A percentile compares a stretch with the other conserved stretches of the same genome.
Conservation (phyloP, 73 alveolate species). For the Paramecium pentaurelia region DNA sequence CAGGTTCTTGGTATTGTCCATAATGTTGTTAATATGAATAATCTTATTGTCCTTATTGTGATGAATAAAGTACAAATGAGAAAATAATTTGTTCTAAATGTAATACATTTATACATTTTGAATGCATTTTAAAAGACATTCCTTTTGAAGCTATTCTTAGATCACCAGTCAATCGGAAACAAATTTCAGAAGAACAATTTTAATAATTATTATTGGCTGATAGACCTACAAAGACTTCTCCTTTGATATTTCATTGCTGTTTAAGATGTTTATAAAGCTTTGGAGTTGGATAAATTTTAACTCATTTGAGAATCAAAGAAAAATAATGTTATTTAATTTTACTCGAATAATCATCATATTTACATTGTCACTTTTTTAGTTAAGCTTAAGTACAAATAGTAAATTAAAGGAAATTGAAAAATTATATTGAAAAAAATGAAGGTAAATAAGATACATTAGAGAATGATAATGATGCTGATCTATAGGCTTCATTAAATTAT, state of each 20-base stretch:
- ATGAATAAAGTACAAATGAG: conserved; percentile 28
- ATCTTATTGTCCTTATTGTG: conserved; percentile 43
- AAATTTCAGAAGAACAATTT: neutral
- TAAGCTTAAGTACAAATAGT: conserved; percentile 35
- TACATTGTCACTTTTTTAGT: conserved; percentile 63
- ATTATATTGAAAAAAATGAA: conserved; percentile 56
- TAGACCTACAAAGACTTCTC: neutral
- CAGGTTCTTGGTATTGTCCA: conserved; percentile 65
- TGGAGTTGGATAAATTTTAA: neutral
- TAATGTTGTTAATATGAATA: conserved; percentile 54
- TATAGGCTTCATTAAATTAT: conserved; percentile 18
- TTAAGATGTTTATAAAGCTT: neutral
- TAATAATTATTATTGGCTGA: neutral
- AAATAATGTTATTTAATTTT: conserved; percentile 3
- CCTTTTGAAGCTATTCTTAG: conserved; percentile 53
- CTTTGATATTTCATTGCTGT: neutral
- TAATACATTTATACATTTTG: conserved; percentile 49
- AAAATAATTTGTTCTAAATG: conserved; percentile 38
- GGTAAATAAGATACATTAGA: conserved; percentile 39
- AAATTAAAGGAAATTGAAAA: conserved; percentile 45
- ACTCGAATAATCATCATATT: conserved; percentile 31
- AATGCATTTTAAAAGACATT: conserved; percentile 35
- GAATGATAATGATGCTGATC: conserved; percentile 42
- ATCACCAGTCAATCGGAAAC: conserved; percentile 50
- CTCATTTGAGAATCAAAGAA: conserved; percentile 42